A percentile compares a stretch with the other conserved stretches of the same genome.
These are phyloP conservation scores for Candida dendrica DNA, from an alignment of 805 yeast genomes.

Conservation along the genomic window DNA sequence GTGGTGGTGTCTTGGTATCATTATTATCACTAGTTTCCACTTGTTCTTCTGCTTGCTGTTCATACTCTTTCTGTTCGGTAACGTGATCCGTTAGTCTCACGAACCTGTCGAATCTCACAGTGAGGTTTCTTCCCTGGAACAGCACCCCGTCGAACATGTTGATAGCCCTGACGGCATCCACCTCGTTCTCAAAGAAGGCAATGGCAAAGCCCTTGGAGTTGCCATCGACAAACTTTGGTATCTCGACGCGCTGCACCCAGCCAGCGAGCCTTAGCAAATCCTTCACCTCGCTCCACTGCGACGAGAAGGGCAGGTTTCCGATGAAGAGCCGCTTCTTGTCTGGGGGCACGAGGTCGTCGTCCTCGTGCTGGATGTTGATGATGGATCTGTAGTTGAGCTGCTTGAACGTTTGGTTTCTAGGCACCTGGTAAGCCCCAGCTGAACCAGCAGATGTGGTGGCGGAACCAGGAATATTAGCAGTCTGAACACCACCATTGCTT, in stretches of 20 bases:
- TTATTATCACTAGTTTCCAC: too few relatives aligned
- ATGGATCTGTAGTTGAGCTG: not conserved
- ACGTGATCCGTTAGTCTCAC: too few relatives aligned
- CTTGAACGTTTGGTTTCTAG: not conserved
- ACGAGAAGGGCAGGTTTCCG: constrained; percentile 48
- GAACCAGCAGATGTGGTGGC: not conserved
- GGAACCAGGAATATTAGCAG: too few relatives aligned
- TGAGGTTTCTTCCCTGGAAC: constrained; percentile 55
- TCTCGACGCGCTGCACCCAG: constrained; percentile 25
- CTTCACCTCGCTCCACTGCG: constrained; percentile 32
- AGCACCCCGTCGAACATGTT: constrained; percentile 39
- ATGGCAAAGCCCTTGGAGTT: constrained; percentile 57
- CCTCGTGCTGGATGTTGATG: constrained; percentile 5
- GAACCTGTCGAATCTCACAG: constrained; percentile 53
- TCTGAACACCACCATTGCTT: too few relatives aligned
- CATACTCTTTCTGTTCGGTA: too few relatives aligned
- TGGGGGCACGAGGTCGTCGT: constrained; percentile 7
- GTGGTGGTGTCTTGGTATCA: too few relatives aligned
- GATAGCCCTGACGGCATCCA: constrained; percentile 43
- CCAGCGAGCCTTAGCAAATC: constrained; percentile 26
- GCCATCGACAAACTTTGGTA: constrained; percentile 30
- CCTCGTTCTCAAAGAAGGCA: constrained; percentile 40
- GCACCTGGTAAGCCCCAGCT: not conserved
- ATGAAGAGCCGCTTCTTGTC: constrained; percentile 40
- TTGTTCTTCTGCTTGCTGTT: too few relatives aligned